A percentile compares a stretch with the other conserved stretches of the same genome.
These are phyloP conservation scores for Pyricularia sp. DNA, from an alignment of 2,329 filamentous ascomycete species.

Conservation along the genomic window DNA sequence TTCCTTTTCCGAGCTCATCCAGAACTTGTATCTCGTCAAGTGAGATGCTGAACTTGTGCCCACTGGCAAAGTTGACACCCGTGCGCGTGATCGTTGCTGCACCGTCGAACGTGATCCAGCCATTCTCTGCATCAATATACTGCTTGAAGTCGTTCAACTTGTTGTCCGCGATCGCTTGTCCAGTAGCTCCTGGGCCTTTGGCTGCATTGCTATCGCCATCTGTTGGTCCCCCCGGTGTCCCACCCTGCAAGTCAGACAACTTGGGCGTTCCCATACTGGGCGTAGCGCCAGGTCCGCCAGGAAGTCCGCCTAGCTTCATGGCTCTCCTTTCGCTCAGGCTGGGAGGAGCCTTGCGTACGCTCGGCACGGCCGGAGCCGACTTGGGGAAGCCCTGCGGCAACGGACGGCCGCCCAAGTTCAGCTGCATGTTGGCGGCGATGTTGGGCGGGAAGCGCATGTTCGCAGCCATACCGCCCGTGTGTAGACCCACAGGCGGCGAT, in stretches of 20 bases:
- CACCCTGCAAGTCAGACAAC: constrained; percentile 26
- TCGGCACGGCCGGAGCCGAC: constrained; percentile 38
- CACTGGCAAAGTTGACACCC: constrained; percentile 85
- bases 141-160: constrained; percentile 53
- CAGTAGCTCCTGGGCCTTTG: constrained; percentile 16
- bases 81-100: constrained; percentile 81
- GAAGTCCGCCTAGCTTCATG: constrained; percentile 38
- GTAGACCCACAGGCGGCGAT: background rate
- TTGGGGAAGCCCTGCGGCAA: constrained; percentile 34
- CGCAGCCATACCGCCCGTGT: constrained; percentile 28
- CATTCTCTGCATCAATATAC: constrained; percentile 82
- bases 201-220: constrained; percentile 10
- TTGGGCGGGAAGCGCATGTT: constrained; percentile 27
- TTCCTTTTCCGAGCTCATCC: constrained; percentile 90
- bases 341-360: constrained; percentile 23
- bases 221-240: constrained; percentile 6
- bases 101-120: constrained; percentile 82
- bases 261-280: constrained; percentile 25
- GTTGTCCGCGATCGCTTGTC: constrained; percentile 24
- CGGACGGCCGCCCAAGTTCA: constrained; percentile 23
- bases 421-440: constrained; percentile 14
- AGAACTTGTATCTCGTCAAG: constrained; percentile 89
- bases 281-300: constrained; percentile 26
- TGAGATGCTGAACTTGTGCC: constrained; percentile 83
- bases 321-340: constrained; percentile 57